Evolutionary conservation across 1,284 basidiomycete species (phyloP), one percentile per base, ranked within the genome.

Genomic region (Chalciporus sp.): DNA sequence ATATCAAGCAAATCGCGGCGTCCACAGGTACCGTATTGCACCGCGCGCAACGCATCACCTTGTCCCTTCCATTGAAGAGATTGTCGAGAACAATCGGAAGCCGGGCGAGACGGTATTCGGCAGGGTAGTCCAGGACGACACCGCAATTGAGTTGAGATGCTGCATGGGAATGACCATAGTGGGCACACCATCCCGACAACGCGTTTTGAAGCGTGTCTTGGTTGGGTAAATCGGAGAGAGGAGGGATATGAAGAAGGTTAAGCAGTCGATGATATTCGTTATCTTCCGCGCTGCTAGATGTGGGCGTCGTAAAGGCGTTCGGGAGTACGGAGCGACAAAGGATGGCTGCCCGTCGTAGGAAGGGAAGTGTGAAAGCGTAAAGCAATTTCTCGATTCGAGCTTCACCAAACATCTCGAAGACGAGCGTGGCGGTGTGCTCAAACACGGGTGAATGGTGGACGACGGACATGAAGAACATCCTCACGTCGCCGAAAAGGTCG

Each of bases 1-100:
- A 99, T 48, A 95, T 79, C 56, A 98, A 73, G 70, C 96, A 99
- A 4, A 99, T 84, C 0, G 95, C 96, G 8, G 93, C 92, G 64
- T 94, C 93, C 5, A 81, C 76, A 0, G 96, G 95, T 7, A 91
- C 83, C 0, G 86, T 90, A 44, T 83, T 79, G 72, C 96, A 99
- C 35, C 84, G 81, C 39, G 75, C 73, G 70, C 97, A 99, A 27
- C 80, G 80, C 69, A 91, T 75, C 58, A 82, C 75, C 73, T 85
- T 78, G 67, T 88, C 80, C 65, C 90, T 78, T 62, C 83, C 67
- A 31, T 56, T 84, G 60, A 97, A 91, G 8, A 98, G 72, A 46
- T 85, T 86, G 64, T 98, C 95, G 58, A 98, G 82, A 31, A 91
- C 84, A 1, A 83, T 62, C 0, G 96, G 96, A 0, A 99, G 77